Conservation (phyloP, 2,329 filamentous ascomycete genomes). For the Penicillium sp. region DNA sequence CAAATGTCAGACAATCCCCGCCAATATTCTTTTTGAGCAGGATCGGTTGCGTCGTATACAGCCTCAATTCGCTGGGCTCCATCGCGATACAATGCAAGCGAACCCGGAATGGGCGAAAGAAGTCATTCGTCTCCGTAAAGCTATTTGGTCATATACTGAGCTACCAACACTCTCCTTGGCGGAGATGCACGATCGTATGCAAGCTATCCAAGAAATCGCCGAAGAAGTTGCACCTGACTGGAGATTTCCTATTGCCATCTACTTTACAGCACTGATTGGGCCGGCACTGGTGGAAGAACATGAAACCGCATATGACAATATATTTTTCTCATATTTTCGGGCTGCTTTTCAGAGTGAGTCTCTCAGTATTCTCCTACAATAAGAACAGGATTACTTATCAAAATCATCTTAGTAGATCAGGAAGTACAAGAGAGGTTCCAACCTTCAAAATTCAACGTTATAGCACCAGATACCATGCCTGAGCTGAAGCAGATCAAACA, state of each 20-base stretch:
- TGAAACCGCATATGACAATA: not conserved
- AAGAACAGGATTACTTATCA: not conserved
- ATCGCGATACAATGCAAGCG: not conserved
- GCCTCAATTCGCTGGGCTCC: not conserved
- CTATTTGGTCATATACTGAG: not conserved
- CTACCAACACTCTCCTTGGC: not conserved
- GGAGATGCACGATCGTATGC: not conserved
- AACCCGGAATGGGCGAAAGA: not conserved
- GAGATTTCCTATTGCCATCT: not conserved
- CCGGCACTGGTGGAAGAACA: not conserved
- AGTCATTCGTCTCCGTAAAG: not conserved
- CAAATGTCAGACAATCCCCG: conserved; percentile 15
- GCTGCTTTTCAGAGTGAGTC: too few relatives aligned
- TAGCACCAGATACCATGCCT: not conserved
- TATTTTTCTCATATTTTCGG: not conserved
- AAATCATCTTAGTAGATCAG: not conserved
- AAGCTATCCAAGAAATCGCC: not conserved
- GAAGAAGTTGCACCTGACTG: not conserved
- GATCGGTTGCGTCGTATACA: not conserved
- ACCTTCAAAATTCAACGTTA: not conserved
- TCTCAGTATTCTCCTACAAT: not conserved
- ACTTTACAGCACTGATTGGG: not conserved
- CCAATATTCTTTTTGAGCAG: conserved; percentile 10
- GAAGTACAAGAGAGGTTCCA: not conserved
- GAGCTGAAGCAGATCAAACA: not conserved